Evolutionary conservation across 2,329 filamentous ascomycete genomes (phyloP).

Genomic region (Alternaria metachromatica): DNA sequence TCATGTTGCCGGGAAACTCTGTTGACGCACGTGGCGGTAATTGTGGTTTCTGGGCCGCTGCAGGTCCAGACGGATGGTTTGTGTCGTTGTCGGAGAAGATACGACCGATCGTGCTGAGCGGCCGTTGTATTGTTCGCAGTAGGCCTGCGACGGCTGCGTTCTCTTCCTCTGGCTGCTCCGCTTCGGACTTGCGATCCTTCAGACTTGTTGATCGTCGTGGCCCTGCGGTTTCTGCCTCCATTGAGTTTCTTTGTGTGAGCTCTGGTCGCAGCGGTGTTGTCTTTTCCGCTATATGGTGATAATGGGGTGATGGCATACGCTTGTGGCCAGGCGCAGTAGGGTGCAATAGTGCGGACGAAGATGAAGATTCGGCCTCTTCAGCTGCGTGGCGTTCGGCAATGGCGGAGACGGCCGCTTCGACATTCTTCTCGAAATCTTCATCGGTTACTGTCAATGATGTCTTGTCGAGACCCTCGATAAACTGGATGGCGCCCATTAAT

Average conservation of each 20-base stretch:
- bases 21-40: constrained; percentile 54
- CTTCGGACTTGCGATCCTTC: constrained; percentile 40
- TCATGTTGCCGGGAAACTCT: constrained; percentile 20
- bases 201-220: constrained; percentile 64
- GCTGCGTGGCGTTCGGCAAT: constrained; percentile 87
- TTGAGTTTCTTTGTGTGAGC: constrained; percentile 65
- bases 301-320: constrained; percentile 52
- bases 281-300: constrained; percentile 55
- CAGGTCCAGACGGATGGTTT: constrained; percentile 39
- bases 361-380: constrained; percentile 30
- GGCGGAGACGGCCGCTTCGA: constrained; percentile 93
- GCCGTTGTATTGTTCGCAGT: constrained; percentile 87
- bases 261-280: constrained; percentile 61
- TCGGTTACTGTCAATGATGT: constrained; percentile 93
- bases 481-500: constrained; percentile 93
- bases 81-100: constrained; percentile 81
- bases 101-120: constrained; percentile 87
- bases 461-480: constrained; percentile 94
- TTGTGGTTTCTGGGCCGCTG: constrained; percentile 57
- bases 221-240: constrained; percentile 65
- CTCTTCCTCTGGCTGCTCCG: constrained; percentile 65
- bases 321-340: constrained; percentile 38
- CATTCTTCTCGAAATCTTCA: constrained; percentile 92
- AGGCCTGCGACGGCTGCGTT: constrained; percentile 83
- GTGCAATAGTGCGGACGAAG: constrained; percentile 22